Evolutionary conservation across 2,329 filamentous ascomycete species (phyloP).

Genomic region (Chaetomium strumarium): DNA sequence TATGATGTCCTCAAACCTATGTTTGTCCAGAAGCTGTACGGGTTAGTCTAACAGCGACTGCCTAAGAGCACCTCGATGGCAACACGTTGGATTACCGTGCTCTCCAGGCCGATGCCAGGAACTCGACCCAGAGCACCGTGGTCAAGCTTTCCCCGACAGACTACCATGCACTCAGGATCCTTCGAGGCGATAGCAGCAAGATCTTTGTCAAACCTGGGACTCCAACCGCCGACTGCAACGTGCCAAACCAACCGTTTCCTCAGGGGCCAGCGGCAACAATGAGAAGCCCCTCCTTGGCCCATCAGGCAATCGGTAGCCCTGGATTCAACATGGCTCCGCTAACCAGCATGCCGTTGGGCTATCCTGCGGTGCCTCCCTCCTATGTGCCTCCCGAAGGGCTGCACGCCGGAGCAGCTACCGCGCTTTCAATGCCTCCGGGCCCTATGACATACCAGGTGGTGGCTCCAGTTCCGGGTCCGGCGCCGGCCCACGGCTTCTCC

Average conservation of each 20-base stretch:
- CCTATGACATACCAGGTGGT: background rate
- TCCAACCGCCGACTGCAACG: background rate
- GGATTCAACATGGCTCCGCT: background rate
- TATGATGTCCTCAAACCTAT: background rate
- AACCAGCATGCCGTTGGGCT: slow-evolving; percentile 2
- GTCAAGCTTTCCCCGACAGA: slow-evolving; percentile 16
- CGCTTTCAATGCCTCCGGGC: background rate
- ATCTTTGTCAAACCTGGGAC: background rate
- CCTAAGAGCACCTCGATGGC: slow-evolving; percentile 17
- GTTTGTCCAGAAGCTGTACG: background rate
- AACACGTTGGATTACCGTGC: slow-evolving; percentile 17
- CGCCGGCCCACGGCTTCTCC: background rate
- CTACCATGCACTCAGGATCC: slow-evolving; percentile 10
- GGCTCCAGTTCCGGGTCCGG: too few species aligned
- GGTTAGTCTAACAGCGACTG: background rate
- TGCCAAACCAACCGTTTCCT: background rate
- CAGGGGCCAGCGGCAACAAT: background rate
- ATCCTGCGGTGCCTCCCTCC: background rate
- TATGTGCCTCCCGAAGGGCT: background rate
- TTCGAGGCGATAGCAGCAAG: background rate
- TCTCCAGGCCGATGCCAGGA: slow-evolving; percentile 19
- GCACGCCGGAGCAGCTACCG: background rate
- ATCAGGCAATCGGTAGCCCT: slow-evolving; percentile 2
- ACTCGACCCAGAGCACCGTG: slow-evolving; percentile 10
- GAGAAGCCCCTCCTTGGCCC: background rate